Conservation (phyloP, 1,139 yeast species). For the Debaryomycetaceae sp. region DNA sequence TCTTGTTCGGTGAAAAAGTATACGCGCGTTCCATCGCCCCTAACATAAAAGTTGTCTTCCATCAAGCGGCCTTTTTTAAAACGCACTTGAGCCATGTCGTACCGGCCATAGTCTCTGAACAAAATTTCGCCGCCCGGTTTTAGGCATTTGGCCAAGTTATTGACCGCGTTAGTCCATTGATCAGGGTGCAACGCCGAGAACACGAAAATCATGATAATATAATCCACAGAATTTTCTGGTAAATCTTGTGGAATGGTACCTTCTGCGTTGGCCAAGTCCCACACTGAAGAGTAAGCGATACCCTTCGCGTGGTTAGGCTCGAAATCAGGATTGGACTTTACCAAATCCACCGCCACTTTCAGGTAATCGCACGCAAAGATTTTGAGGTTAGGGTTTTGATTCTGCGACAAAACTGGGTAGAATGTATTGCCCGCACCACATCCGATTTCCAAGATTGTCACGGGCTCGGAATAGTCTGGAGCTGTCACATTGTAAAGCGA, state of each 20-base stretch:
- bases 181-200: constrained; percentile 86
- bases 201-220: constrained; percentile 87
- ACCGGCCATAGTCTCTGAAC: constrained; percentile 91
- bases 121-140: constrained; percentile 90
- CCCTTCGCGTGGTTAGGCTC: constrained; percentile 34
- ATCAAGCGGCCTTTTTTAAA: constrained; percentile 80
- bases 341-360: constrained; percentile 81
- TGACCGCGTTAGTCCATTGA: constrained; percentile 79
- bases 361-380: constrained; percentile 88
- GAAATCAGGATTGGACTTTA: constrained; percentile 52
- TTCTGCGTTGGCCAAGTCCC: constrained; percentile 85
- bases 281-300: constrained; percentile 73
- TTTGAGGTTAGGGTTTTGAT: constrained; percentile 63
- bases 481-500: constrained; percentile 66
- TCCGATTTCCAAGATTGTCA: constrained; percentile 80
- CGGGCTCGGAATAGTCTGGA: constrained; percentile 51
- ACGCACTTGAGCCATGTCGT: constrained; percentile 90
- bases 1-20: constrained; percentile 95
- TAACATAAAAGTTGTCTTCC: constrained; percentile 86
- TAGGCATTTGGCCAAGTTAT: constrained; percentile 56
- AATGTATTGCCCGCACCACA: constrained; percentile 98
- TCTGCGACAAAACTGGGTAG: constrained; percentile 77
- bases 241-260: constrained; percentile 75
- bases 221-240: constrained; percentile 73
- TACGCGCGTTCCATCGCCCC: constrained; percentile 98